phyloP scores from a whole-genome alignment of 805 yeast genomes.

The Barnettozyma pratensis region DNA sequence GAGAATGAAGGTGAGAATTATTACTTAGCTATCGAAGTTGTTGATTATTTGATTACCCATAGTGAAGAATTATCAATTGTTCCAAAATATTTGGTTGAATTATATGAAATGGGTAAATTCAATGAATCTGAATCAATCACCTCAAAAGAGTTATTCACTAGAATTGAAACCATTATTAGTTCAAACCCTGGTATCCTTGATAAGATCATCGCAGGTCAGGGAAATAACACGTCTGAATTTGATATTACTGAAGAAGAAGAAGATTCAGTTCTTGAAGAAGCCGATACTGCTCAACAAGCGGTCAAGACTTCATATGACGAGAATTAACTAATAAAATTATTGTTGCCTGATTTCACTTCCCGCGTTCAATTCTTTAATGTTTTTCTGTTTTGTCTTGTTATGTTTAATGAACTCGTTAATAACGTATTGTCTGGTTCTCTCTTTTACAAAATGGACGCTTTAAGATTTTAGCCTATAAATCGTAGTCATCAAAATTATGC shows the following conservation, averaged over 20 bases:
- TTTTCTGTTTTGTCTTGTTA: too few species aligned
- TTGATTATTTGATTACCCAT: constrained; percentile 73
- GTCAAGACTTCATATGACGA: constrained; percentile 13
- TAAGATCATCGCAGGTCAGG: neutral
- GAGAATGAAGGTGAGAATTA: constrained; percentile 60
- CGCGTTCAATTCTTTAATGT: too few species aligned
- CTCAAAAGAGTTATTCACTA: constrained; percentile 36
- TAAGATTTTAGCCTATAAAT: too few species aligned
- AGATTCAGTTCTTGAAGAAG: constrained; percentile 12
- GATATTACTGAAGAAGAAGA: neutral
- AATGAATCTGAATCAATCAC: constrained; percentile 19
- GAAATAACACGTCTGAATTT: neutral
- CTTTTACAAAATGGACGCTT: too few species aligned
- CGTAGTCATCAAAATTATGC: too few species aligned
- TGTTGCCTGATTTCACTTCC: too few species aligned
- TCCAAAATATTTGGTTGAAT: constrained; percentile 49
- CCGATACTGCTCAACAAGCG: constrained; percentile 8
- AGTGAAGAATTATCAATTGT: constrained; percentile 76
- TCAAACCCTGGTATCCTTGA: constrained; percentile 21
- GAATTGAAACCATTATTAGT: constrained; percentile 26
- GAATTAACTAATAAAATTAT: neutral
- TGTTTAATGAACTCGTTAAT: too few species aligned
- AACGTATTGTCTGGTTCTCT: too few species aligned
- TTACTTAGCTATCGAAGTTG: constrained; percentile 86
- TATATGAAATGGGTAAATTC: constrained; percentile 19